These are phyloP conservation scores for Fusarium pseudonygamai DNA, from an alignment of 2,329 filamentous ascomycete species.

Conservation along the genomic window DNA sequence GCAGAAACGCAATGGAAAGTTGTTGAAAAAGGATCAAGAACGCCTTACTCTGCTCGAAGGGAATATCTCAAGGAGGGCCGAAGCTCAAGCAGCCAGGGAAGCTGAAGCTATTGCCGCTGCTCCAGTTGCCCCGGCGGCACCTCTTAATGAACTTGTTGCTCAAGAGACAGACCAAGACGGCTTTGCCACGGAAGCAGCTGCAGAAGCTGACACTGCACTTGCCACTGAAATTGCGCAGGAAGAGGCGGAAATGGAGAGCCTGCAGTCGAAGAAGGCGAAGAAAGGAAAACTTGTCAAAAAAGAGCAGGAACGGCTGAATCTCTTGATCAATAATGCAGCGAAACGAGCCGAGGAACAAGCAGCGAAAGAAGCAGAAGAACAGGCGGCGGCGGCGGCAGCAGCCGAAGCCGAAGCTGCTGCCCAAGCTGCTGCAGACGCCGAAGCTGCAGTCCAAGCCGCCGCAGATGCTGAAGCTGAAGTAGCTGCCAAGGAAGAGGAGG, in stretches of 20 bases:
- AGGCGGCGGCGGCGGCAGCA: slow-evolving; percentile 21
- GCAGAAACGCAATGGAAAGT: slow-evolving; percentile 34
- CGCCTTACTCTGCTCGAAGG: slow-evolving; percentile 33
- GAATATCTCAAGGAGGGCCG: slow-evolving; percentile 28
- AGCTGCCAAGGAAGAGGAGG: slow-evolving; percentile 40
- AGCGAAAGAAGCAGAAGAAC: slow-evolving; percentile 31
- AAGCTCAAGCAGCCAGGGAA: slow-evolving; percentile 28
- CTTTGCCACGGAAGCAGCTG: slow-evolving; percentile 24
- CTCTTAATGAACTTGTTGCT: slow-evolving; percentile 20
- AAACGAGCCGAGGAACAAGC: slow-evolving; percentile 26
- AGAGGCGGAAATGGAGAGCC: slow-evolving; percentile 35
- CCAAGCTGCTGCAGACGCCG: slow-evolving; percentile 21
- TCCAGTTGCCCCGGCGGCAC: slow-evolving; percentile 10
- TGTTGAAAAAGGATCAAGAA: slow-evolving; percentile 37
- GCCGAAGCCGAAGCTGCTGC: slow-evolving; percentile 32
- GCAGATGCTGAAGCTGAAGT: slow-evolving; percentile 24
- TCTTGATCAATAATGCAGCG: slow-evolving; percentile 26
- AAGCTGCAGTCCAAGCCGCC: slow-evolving; percentile 24
- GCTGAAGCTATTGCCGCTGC: slow-evolving; percentile 18
- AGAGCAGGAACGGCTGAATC: slow-evolving; percentile 34
- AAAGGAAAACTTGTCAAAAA: slow-evolving; percentile 43
- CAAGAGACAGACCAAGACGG: slow-evolving; percentile 14
- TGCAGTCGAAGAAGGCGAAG: slow-evolving; percentile 46
- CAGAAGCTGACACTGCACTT: slow-evolving; percentile 25
- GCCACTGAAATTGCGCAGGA: slow-evolving; percentile 34